These are phyloP conservation scores for Talinum fruticosum DNA, from an alignment of 148 eudicot genomes.

Conservation along the genomic window DNA sequence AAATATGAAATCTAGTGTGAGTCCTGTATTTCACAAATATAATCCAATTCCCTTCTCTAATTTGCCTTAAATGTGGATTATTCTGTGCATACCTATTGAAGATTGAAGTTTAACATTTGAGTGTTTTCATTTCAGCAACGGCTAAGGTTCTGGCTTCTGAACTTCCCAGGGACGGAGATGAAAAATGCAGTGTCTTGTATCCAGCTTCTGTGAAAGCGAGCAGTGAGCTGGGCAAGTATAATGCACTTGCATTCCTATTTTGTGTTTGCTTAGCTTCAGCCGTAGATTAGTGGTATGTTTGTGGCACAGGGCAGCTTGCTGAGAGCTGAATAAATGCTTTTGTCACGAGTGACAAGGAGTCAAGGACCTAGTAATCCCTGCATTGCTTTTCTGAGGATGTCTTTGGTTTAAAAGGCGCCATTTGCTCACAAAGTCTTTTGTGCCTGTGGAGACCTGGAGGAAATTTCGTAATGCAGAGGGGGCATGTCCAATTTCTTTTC, in stretches of 20 bases:
- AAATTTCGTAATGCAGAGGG: no score
- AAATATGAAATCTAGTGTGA: not conserved
- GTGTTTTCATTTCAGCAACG: constrained; percentile 50
- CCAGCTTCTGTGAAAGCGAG: constrained; percentile 97
- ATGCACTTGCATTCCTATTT: not conserved
- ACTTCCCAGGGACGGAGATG: constrained; percentile 57
- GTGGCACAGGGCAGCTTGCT: not conserved
- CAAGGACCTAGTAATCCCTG: not conserved
- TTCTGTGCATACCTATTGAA: not conserved
- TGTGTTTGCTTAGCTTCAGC: not conserved
- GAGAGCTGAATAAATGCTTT: not conserved
- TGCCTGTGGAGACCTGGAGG: no score
- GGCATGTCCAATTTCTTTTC: no score
- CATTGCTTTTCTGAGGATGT: no score
- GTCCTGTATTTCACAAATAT: not conserved
- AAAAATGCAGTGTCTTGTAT: constrained; percentile 63
- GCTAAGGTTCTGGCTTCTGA: constrained; percentile 84
- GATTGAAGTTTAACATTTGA: not conserved
- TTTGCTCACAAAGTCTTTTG: no score
- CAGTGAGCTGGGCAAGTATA: constrained; percentile 59
- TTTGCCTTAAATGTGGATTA: not conserved
- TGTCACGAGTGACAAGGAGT: not conserved
- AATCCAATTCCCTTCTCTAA: not conserved
- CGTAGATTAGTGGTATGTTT: not conserved
- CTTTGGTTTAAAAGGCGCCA: not conserved